Evolutionary conservation across 73 alveolate genomes (phyloP), one percentile per base, ranked within the genome.

Genomic region (Symbiodinium pilosum): DNA sequence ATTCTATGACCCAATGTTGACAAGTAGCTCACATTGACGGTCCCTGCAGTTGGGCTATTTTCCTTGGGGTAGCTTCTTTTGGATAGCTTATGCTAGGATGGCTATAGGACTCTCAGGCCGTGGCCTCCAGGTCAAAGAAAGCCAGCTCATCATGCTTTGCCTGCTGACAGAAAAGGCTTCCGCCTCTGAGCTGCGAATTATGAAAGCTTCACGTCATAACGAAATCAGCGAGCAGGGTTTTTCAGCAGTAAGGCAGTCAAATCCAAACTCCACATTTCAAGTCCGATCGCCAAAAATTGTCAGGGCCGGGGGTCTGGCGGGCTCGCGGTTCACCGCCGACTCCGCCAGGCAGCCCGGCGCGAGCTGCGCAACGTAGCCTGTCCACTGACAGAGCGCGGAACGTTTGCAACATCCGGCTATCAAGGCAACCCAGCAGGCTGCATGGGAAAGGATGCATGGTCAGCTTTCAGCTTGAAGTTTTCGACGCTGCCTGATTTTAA

Each of bases 101-200:
- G n/a, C n/a, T n/a, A n/a, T n/a, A n/a, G n/a, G n/a, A n/a, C n/a
- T n/a, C n/a, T n/a, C n/a, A n/a, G n/a, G n/a, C n/a, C n/a, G n/a
- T n/a, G 64, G 30, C 95, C 95, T 89, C 95, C 97, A 91, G 47
- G 51, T 91, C 83, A n/a, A 91, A 91, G 81, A 91, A 91, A 7
- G 89, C 97, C 40, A 91, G 43, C 32, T 91, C 97, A 43, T 91
- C 97, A n/a, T 91, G 97, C 56, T 91, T 91, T 26, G 71, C 97
- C 95, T 88, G 38, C 21, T 18, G 6, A n/a, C n/a, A n/a, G n/a
- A n/a, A n/a, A n/a, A n/a, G n/a, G 77, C 20, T 21, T 0, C 77
- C 21, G 40, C 38, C 73, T 56, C 36, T 1, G 41, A 26, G 4
- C 36, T n/a, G n/a, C n/a, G n/a, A n/a, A n/a, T n/a, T n/a, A n/a